Evolutionary conservation across 148 eudicot genomes (phyloP), one percentile per base, ranked within the genome.

Genomic region (Rhododendron mucronatum): DNA sequence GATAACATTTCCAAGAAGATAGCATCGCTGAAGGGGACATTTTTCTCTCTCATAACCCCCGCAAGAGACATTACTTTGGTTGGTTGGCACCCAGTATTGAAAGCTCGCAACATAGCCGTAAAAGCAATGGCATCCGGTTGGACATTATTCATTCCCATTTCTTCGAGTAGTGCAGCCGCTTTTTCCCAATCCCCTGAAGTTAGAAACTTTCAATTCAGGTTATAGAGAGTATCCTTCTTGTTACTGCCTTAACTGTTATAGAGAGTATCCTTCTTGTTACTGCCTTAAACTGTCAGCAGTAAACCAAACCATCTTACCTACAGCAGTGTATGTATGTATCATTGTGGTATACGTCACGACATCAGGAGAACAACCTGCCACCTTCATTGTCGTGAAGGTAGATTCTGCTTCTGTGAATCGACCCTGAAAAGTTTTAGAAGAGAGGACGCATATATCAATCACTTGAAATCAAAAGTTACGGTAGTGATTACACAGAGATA

Each of bases 91-190:
- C 95, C 99, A 88, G 88, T 91, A 85, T 95, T 96, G 47, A 94
- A 92, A 83, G 95, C 94, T 90, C 98, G 93, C 96, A 95, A 93
- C 82, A 96, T 87, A 89, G 97, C 92, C 28, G 98, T 91, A 91
- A 95, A 96, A 85, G 98, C 97, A 69, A 96, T 89, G 53, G 89
- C 84, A 87, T 96, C 97, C 67, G 97, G 97, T 87, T 89, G 91
- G 82, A 93, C 89, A 92, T 84, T 87, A 78, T 92, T 89, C 85
- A 90, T 88, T 84, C 93, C 97, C 98, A 95, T 95, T 85, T 96
- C 98, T 90, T 94, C 89, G 80, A 96, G 92, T 82, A 94, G 79
- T 71, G 87, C 89, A 86, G 85, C 88, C 14, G 94, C 98, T 85
- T 93, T 93, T 65, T 94, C 94, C 96, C 94, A 92, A 78, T 92